These are phyloP conservation scores for Mucor mucedo DNA, from an alignment of 371 early-diverging fungal genomes.

Conservation along the genomic window DNA sequence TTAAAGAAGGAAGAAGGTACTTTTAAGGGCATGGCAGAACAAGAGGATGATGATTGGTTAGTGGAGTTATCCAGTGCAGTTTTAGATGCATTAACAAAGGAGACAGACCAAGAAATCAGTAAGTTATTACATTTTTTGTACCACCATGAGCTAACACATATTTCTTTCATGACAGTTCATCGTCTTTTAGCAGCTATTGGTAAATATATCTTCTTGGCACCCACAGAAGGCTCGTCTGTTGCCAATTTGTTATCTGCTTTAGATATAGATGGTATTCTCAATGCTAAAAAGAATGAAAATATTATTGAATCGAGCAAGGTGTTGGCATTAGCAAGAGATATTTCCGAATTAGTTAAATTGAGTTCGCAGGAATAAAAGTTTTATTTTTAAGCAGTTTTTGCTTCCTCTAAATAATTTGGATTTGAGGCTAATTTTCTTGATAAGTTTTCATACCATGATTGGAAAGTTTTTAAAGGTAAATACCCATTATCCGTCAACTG, in stretches of 20 bases:
- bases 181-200: conserved; percentile 47
- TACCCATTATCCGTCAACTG: conserved; percentile 52
- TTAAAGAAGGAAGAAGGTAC: conserved; percentile 47
- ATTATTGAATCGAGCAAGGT: conserved; percentile 29
- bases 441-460: conserved; percentile 85
- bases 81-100: conserved; percentile 62
- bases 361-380: conserved; percentile 15
- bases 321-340: conserved; percentile 33
- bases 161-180: conserved; percentile 31
- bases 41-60: conserved; percentile 73
- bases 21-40: conserved; percentile 41
- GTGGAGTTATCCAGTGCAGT: conserved; percentile 70
- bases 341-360: conserved; percentile 32
- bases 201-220: conserved; percentile 50
- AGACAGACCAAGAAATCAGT: conserved; percentile 53
- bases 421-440: conserved; percentile 64
- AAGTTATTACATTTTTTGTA: conserved; percentile 15
- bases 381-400: conserved; percentile 27
- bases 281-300: conserved; percentile 35
- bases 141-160: not conserved
- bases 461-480: conserved; percentile 77
- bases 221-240: conserved; percentile 33
- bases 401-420: conserved; percentile 49
- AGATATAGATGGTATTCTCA: conserved; percentile 34
- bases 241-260: conserved; percentile 40